Percentiles rank a stretch among this genome's conserved stretches.
Evolutionary conservation across 2,329 filamentous ascomycete genomes (phyloP).

Genomic region (Rhynchosporium secalis): DNA sequence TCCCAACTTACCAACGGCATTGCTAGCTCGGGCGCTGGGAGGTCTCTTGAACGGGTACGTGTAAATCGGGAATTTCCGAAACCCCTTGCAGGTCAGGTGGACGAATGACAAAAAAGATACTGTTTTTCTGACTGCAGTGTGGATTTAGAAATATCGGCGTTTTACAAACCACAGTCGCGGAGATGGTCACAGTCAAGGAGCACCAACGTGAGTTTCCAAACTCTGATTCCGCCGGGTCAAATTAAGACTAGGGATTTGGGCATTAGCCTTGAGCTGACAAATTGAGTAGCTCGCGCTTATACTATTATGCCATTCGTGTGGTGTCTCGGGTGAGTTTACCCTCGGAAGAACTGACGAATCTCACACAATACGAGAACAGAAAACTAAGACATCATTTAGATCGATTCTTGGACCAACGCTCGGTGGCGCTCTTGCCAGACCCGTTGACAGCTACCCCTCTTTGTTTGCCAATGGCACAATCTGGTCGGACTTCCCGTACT

Average conservation of each 20-base stretch:
- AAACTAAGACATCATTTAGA: conserved; percentile 43
- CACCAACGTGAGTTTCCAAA: conserved; percentile 72
- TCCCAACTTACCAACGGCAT: conserved; percentile 74
- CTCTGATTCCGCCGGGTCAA: conserved; percentile 15
- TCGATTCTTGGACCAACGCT: conserved; percentile 92
- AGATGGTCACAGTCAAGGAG: conserved; percentile 88
- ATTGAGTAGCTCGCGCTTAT: conserved; percentile 74
- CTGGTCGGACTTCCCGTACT: conserved; percentile 85
- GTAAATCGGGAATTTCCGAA: neutral
- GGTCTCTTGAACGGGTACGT: conserved; percentile 88
- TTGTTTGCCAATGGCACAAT: conserved; percentile 72
- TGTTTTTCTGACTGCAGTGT: conserved; percentile 23
- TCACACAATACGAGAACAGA: conserved; percentile 1
- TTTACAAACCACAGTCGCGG: conserved; percentile 90
- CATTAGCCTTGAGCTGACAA: conserved; percentile 39
- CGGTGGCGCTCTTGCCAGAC: conserved; percentile 84
- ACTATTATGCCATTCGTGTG: conserved; percentile 98
- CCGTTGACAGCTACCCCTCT: conserved; percentile 76
- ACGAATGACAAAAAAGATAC: neutral
- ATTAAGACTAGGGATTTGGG: conserved; percentile 5
- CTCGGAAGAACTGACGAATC: conserved; percentile 10
- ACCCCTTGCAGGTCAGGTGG: conserved; percentile 3
- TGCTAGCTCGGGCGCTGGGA: conserved; percentile 84
- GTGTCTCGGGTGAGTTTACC: conserved; percentile 74
- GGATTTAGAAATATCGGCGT: conserved; percentile 81